phyloP scores from a whole-genome alignment of 2,329 filamentous ascomycete species.

The Fusarium proliferatum region DNA sequence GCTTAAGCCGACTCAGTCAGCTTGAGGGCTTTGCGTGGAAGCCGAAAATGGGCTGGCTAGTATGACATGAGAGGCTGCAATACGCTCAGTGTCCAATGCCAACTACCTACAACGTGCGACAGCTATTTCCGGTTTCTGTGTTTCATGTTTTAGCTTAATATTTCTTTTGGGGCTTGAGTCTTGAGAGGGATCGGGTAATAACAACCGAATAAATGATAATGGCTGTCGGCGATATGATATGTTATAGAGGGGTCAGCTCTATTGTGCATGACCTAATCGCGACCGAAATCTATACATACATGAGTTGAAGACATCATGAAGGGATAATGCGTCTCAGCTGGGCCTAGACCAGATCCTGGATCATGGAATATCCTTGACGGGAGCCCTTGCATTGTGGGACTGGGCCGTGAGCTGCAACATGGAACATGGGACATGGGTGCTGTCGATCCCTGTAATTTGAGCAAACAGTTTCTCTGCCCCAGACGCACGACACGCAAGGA shows the following conservation, averaged over 20 bases:
- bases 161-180: constrained; percentile 8
- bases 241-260: neutral
- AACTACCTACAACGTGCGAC: constrained; percentile 12
- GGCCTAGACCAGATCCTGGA: constrained; percentile 17
- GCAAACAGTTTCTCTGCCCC: constrained; percentile 28
- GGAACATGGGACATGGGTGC: constrained; percentile 18
- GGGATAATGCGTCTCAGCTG: constrained; percentile 23
- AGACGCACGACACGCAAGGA: constrained; percentile 20
- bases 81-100: constrained; percentile 1
- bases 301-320: constrained; percentile 17
- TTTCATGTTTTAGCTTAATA: constrained; percentile 28
- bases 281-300: constrained; percentile 1
- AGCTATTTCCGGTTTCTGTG: constrained; percentile 18
- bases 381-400: constrained; percentile 34
- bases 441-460: constrained; percentile 23
- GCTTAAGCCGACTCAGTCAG: neutral
- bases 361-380: constrained; percentile 21
- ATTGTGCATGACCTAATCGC: neutral
- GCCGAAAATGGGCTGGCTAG: neutral
- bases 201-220: neutral
- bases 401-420: constrained; percentile 29
- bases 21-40: neutral
- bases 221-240: neutral
- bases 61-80: constrained; percentile 9
- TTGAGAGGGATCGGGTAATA: neutral